Evolutionary conservation across 2,329 filamentous ascomycete genomes (phyloP).

Genomic region (Aureobasidium sp.): DNA sequence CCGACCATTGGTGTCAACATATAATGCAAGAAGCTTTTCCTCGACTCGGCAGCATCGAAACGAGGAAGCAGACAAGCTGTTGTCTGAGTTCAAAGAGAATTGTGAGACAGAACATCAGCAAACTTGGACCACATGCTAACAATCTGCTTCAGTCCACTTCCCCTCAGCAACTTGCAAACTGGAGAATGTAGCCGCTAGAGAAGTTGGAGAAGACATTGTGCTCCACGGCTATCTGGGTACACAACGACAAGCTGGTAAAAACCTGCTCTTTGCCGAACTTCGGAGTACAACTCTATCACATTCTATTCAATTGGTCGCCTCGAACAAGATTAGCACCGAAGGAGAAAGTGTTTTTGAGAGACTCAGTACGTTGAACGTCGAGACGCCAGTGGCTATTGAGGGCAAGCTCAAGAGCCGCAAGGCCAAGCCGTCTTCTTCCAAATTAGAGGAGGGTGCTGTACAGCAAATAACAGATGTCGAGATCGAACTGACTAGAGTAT

Average conservation of each 20-base stretch:
- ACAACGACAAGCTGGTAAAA: slow-evolving; percentile 58
- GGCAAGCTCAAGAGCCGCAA: slow-evolving; percentile 40
- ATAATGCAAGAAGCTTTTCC: not conserved
- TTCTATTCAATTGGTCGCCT: slow-evolving; percentile 26
- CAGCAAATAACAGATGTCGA: slow-evolving; percentile 40
- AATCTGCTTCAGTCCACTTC: slow-evolving; percentile 34
- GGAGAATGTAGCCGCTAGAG: slow-evolving; percentile 17
- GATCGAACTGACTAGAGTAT: slow-evolving; percentile 53
- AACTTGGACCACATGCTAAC: not conserved
- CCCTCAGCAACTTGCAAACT: slow-evolving; percentile 35
- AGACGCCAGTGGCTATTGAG: slow-evolving; percentile 47
- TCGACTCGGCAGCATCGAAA: not conserved
- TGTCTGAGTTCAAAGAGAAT: slow-evolving; percentile 23
- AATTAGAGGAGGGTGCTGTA: slow-evolving; percentile 23
- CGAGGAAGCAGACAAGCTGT: not conserved
- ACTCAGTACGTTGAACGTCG: slow-evolving; percentile 37
- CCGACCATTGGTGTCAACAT: not conserved
- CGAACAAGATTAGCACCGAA: slow-evolving; percentile 12
- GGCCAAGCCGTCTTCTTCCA: slow-evolving; percentile 14
- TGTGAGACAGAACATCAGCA: not conserved
- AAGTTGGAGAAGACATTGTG: slow-evolving; percentile 35
- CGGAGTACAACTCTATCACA: slow-evolving; percentile 34
- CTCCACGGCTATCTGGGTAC: slow-evolving; percentile 66
- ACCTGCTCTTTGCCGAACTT: slow-evolving; percentile 61
- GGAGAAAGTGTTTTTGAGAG: slow-evolving; percentile 15